Evolutionary conservation across 306 rosid genomes (phyloP), one percentile per base, ranked within the genome.

Genomic region (Cucumis hystrix): DNA sequence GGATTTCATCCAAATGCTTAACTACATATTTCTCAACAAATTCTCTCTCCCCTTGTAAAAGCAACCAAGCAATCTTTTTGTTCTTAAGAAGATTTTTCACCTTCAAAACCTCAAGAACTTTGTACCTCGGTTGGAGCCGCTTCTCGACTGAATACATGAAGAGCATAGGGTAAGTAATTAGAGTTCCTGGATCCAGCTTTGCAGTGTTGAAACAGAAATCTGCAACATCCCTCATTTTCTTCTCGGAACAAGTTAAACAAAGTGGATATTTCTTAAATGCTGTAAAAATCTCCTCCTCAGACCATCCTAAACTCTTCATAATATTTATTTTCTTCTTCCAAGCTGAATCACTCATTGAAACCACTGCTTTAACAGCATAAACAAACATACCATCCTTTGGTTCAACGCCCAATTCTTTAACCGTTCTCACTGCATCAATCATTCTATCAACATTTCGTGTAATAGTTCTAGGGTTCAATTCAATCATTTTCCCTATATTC

Each of bases 251-350:
- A 40, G 52, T 69, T 28, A 80, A 80, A 75, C 6, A 75, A 18
- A 0, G 5, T 20, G 82, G 82, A 10, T 25, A 35, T 55, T 18
- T 55, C 60, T 69, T 70, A 8, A 75, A 74, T 13, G 60, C 56
- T 14, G 3, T 23, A 9, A 52, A 28, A 75, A 80, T 30, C 7
- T 52, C 79, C 13, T 74, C 25, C 39, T 80, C 83, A 7, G 83
- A 75, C 79, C 79, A 80, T 21, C 83, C 83, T 40, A 74, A 80
- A 28, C 79, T 75, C 79, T 80, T 75, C 12, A 75, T 75, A 43
- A 64, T 43, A 12, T 63, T 37, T 6, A 80, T 13, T 75, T 80
- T 80, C 20, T 52, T 79, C 18, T 30, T 69, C 82, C 77, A 69
- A 25, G 39, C 70, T 28, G 82, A 25, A 20, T 79, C 82, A 5